Conservation (phyloP, 345 rosid genomes). For the Lagerstroemia speciosa region DNA sequence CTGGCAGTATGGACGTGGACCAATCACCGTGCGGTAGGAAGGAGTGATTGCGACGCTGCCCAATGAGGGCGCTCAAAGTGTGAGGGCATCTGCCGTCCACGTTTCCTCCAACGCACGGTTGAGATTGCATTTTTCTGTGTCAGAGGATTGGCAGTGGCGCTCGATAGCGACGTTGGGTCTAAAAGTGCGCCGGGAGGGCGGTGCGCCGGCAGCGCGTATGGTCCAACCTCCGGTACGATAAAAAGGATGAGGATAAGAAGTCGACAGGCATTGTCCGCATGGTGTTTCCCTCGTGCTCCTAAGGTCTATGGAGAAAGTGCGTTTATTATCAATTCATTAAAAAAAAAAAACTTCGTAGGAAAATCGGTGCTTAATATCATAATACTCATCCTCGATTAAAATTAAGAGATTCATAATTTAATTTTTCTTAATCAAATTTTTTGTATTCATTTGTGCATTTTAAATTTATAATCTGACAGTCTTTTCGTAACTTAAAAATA, state of each 20-base stretch:
- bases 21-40: conserved; percentile 15
- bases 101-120: conserved; percentile 13
- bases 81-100: conserved; percentile 18
- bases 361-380: no score
- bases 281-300: background rate
- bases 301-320: background rate
- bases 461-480: no score
- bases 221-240: background rate
- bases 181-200: conserved; percentile 1
- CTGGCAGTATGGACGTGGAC: conserved; percentile 26
- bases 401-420: no score
- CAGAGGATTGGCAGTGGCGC: background rate
- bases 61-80: conserved; percentile 11
- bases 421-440: no score
- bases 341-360: no score
- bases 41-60: conserved; percentile 13
- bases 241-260: background rate
- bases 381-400: no score
- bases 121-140: conserved; percentile 1
- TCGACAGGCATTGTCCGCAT: background rate
- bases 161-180: background rate
- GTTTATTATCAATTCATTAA: background rate
- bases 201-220: conserved; percentile 1
- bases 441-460: no score
- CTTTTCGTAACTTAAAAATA: no score